phyloP scores from a whole-genome alignment of 805 yeast species.

The Kazachstania viticola region DNA sequence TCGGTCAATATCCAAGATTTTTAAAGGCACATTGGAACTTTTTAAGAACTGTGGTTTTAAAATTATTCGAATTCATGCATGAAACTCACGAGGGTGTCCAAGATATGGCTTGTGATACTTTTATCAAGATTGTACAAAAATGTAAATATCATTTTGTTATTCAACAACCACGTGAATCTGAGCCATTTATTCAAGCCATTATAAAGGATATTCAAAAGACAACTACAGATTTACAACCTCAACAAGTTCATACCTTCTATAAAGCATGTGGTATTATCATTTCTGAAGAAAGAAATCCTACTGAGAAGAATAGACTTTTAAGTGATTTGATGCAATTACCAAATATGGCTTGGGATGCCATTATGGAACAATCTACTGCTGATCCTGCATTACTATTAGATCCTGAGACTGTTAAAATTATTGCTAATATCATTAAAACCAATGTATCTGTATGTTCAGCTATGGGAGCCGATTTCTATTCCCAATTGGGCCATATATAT shows the following conservation, averaged over 20 bases:
- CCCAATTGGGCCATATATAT: conserved; percentile 80
- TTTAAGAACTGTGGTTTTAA: conserved; percentile 87
- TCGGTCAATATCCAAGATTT: conserved; percentile 97
- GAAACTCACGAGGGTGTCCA: conserved; percentile 99
- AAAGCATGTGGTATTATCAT: conserved; percentile 94
- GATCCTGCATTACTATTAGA: conserved; percentile 71
- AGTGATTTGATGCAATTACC: conserved; percentile 81
- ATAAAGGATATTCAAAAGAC: conserved; percentile 72
- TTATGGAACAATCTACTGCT: conserved; percentile 72
- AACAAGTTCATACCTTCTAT: conserved; percentile 94
- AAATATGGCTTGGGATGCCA: conserved; percentile 87
- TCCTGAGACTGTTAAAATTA: conserved; percentile 78
- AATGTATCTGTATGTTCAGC: conserved; percentile 93
- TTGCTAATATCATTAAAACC: conserved; percentile 89
- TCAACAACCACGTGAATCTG: conserved; percentile 72
- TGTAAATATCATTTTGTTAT: conserved; percentile 93
- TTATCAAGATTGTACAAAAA: conserved; percentile 87
- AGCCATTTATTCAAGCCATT: conserved; percentile 86
- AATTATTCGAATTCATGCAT: conserved; percentile 96
- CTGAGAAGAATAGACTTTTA: conserved; percentile 59
- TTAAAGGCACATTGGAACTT: conserved; percentile 97
- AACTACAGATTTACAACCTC: conserved; percentile 89
- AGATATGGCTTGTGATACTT: conserved; percentile 99
- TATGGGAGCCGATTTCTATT: conserved; percentile 80
- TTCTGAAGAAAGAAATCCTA: conserved; percentile 68